Conservation (phyloP, 2,329 filamentous ascomycete genomes). For the Hymenoscyphus fraxineus region DNA sequence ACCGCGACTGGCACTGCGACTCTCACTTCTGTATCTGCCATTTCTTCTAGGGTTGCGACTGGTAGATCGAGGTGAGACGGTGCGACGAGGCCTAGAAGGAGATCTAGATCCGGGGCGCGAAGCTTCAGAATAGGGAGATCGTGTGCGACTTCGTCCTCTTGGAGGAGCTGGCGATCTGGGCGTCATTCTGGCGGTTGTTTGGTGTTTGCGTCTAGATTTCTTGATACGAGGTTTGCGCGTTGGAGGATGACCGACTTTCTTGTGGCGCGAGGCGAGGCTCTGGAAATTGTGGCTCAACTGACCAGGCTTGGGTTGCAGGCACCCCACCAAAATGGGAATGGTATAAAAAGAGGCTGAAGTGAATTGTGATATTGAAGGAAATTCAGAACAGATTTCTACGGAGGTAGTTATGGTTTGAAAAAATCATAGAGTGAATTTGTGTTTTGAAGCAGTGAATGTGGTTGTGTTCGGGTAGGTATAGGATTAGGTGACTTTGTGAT, state of each 20-base stretch:
- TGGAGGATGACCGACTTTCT: not conserved
- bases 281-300: not conserved
- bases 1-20: slow-evolving; percentile 32
- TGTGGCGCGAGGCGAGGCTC: not conserved
- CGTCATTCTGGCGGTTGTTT: slow-evolving; percentile 20
- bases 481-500: too few species aligned
- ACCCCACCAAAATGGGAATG: not conserved
- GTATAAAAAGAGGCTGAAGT: too few species aligned
- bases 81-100: slow-evolving; percentile 29
- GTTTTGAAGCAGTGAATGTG: too few species aligned
- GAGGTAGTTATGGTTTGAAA: too few species aligned
- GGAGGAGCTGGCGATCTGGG: slow-evolving; percentile 30
- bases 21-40: slow-evolving; percentile 31
- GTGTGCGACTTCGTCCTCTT: slow-evolving; percentile 27
- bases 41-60: slow-evolving; percentile 30
- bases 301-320: not conserved
- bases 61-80: slow-evolving; percentile 30
- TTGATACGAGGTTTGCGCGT: not conserved
- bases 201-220: not conserved
- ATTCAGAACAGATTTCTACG: too few species aligned
- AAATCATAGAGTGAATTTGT: too few species aligned
- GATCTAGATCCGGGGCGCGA: slow-evolving; percentile 27
- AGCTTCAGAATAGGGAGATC: slow-evolving; percentile 31
- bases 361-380: too few species aligned
- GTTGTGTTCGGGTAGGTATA: too few species aligned